Conservation (phyloP, 2,329 filamentous ascomycete genomes). For the Nakataea oryzae region DNA sequence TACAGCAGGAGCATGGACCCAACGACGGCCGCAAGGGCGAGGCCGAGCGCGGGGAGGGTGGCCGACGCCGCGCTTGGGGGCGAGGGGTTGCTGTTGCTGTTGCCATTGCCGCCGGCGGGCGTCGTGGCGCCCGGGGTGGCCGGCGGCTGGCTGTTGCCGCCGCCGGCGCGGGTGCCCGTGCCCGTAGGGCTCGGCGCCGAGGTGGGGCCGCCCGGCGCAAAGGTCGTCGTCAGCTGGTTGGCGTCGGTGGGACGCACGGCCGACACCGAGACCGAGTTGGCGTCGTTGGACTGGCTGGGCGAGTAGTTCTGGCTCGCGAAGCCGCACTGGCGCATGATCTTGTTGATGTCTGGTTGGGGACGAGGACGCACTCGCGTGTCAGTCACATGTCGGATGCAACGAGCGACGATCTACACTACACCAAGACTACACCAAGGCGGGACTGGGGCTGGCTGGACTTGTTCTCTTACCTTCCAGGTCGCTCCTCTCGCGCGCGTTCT, state of each 20-base stretch:
- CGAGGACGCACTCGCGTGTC: neutral
- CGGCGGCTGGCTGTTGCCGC: neutral
- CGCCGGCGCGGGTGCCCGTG: no score
- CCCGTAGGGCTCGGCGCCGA: neutral
- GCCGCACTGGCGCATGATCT: conserved; percentile 22
- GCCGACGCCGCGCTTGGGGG: neutral
- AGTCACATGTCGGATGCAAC: conserved; percentile 7
- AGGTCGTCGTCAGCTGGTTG: conserved; percentile 23
- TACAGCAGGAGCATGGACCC: neutral
- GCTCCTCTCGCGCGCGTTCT: conserved; percentile 12
- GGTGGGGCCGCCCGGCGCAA: conserved; percentile 15
- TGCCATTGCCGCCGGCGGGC: no score
- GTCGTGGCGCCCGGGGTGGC: no score
- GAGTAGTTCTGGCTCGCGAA: conserved; percentile 20
- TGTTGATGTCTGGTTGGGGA: conserved; percentile 25
- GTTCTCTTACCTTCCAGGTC: neutral
- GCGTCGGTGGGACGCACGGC: conserved; percentile 20
- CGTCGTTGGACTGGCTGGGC: conserved; percentile 11
- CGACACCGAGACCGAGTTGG: conserved; percentile 18
- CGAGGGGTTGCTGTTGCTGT: no score
- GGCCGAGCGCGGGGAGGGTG: neutral
- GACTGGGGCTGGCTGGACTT: no score
- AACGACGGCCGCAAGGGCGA: neutral
- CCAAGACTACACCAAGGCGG: neutral
- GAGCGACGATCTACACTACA: no score